A percentile compares a stretch with the other conserved stretches of the same genome.
Conservation (phyloP, 2,329 filamentous ascomycete species). For the Emmonsiellopsis sp. region DNA sequence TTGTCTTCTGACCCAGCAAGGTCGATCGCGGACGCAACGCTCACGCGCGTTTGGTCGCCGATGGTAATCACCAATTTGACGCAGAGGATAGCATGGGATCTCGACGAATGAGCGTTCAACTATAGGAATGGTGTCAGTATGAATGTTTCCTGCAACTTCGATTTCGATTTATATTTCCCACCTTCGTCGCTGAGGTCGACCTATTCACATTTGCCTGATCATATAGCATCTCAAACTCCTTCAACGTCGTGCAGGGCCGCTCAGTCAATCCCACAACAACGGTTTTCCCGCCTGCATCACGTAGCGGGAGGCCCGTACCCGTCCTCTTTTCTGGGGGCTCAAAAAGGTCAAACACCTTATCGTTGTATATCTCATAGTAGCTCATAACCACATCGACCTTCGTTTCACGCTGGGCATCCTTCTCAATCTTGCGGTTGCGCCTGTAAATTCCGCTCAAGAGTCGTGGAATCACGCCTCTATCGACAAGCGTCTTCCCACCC, state of each 20-base stretch:
- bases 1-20: constrained; percentile 95
- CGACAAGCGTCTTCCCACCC: constrained; percentile 74
- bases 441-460: constrained; percentile 79
- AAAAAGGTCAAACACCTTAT: constrained; percentile 87
- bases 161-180: constrained; percentile 17
- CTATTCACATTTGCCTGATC: constrained; percentile 88
- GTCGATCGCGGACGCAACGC: constrained; percentile 88
- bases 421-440: constrained; percentile 72
- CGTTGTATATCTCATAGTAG: constrained; percentile 96
- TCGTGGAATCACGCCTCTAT: constrained; percentile 79
- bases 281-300: constrained; percentile 80
- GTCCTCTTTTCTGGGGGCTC: constrained; percentile 82
- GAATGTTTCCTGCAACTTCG: neutral
- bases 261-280: constrained; percentile 80
- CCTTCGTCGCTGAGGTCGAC: constrained; percentile 79
- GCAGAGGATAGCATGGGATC: constrained; percentile 82
- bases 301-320: constrained; percentile 66
- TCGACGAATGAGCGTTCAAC: constrained; percentile 82
- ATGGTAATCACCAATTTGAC: constrained; percentile 78
- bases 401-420: constrained; percentile 64
- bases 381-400: constrained; percentile 67
- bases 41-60: constrained; percentile 59
- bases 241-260: constrained; percentile 69
- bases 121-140: constrained; percentile 21
- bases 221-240: constrained; percentile 83